phyloP scores from a whole-genome alignment of 2,329 filamentous ascomycete genomes.

The Neocucurbitaria cava region DNA sequence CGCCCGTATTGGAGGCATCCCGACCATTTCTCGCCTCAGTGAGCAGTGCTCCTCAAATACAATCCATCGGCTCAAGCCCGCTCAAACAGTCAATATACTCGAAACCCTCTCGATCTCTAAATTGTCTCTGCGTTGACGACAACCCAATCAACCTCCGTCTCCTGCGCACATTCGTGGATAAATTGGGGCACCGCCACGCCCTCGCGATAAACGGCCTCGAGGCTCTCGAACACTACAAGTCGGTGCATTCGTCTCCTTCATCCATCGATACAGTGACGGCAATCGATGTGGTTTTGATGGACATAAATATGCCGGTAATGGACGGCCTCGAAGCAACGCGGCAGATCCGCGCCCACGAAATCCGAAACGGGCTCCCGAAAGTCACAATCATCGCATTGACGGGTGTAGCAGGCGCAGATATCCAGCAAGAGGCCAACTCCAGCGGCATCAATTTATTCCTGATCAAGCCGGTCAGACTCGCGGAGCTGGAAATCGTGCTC shows the following conservation, averaged over 20 bases:
- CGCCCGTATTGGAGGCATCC: conserved; percentile 11
- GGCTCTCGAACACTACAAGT: conserved; percentile 42
- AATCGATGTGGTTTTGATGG: conserved; percentile 45
- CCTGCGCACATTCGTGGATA: conserved; percentile 45
- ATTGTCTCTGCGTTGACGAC: conserved; percentile 49
- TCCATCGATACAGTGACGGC: conserved; percentile 12
- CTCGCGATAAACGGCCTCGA: conserved; percentile 48
- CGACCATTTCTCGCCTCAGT: conserved; percentile 38
- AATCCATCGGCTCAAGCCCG: conserved; percentile 21
- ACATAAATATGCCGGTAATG: conserved; percentile 49
- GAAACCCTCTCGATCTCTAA: conserved; percentile 27
- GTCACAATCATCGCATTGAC: conserved; percentile 62
- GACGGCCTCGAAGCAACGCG: conserved; percentile 51
- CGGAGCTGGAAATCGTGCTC: conserved; percentile 52
- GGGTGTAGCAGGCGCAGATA: conserved; percentile 59
- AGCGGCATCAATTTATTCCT: conserved; percentile 63
- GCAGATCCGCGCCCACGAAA: conserved; percentile 55
- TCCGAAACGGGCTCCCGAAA: conserved; percentile 49
- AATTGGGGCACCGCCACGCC: conserved; percentile 40
- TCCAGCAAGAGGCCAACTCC: conserved; percentile 58
- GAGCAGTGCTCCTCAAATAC: conserved; percentile 42
- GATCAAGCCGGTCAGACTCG: conserved; percentile 60
- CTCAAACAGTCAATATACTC: conserved; percentile 25
- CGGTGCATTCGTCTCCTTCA: conserved; percentile 11
- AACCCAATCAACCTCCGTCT: conserved; percentile 51